A percentile compares a stretch with the other conserved stretches of the same genome.
phyloP scores from a whole-genome alignment of 768 basidiomycete species.

The Hemileccinum rubropunctum region DNA sequence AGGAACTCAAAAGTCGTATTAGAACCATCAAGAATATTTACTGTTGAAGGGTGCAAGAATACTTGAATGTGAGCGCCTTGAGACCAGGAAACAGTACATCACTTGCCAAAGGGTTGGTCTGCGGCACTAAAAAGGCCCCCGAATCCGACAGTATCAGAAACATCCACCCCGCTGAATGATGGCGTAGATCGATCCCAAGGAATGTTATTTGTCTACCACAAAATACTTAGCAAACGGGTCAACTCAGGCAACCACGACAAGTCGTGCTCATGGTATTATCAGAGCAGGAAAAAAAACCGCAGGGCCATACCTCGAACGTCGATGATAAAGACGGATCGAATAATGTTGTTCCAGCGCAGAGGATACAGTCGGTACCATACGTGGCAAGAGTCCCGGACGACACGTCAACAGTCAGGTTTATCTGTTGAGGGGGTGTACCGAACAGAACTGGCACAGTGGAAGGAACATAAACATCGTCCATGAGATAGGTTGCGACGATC shows the following conservation, averaged over 20 bases:
- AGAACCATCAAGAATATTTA: slow-evolving; percentile 25
- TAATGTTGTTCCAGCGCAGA: slow-evolving; percentile 20
- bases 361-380: slow-evolving; percentile 23
- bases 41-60: slow-evolving; percentile 5
- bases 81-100: neutral
- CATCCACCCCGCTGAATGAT: slow-evolving; percentile 17
- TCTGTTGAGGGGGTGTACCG: slow-evolving; percentile 27
- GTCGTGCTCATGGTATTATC: too few species aligned
- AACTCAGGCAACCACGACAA: too few species aligned
- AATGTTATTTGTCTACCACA: slow-evolving; percentile 14
- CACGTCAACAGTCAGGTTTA: slow-evolving; percentile 25
- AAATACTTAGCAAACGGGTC: neutral
- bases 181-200: slow-evolving; percentile 14
- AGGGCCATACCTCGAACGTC: slow-evolving; percentile 21
- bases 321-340: slow-evolving; percentile 25
- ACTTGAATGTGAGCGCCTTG: neutral
- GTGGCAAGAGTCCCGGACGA: slow-evolving; percentile 11
- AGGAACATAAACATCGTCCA: slow-evolving; percentile 9
- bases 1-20: neutral
- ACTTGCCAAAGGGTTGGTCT: slow-evolving; percentile 17
- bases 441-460: slow-evolving; percentile 18
- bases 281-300: too few species aligned
- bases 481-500: slow-evolving; percentile 16
- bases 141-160: slow-evolving; percentile 19
- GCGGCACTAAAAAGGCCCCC: slow-evolving; percentile 15